These are phyloP conservation scores for Stemphylium lycopersici DNA, from an alignment of 2,329 filamentous ascomycete genomes.

Conservation along the genomic window DNA sequence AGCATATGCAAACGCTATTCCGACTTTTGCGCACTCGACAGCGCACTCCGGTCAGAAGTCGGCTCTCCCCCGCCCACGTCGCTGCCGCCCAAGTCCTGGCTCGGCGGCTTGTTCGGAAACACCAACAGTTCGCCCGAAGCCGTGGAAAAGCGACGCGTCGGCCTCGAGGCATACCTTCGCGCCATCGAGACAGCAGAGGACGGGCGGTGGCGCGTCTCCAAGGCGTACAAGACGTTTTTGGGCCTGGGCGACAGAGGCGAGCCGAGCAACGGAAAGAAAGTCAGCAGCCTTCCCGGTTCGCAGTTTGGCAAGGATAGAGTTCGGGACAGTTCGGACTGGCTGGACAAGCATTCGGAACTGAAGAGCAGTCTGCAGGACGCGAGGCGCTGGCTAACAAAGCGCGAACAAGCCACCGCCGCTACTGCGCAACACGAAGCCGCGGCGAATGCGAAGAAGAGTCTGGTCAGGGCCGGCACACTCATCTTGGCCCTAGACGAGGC, in stretches of 20 bases:
- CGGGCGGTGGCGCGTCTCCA: constrained; percentile 74
- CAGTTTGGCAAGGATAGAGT: constrained; percentile 51
- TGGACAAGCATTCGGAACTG: constrained; percentile 76
- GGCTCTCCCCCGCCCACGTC: constrained; percentile 69
- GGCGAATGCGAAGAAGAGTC: constrained; percentile 74
- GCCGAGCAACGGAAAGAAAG: constrained; percentile 25
- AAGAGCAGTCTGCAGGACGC: constrained; percentile 74
- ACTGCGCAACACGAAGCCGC: constrained; percentile 71
- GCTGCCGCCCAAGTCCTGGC: constrained; percentile 77
- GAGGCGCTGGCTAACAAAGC: constrained; percentile 67
- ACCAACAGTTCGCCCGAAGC: constrained; percentile 73
- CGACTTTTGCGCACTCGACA: constrained; percentile 74
- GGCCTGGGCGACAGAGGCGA: constrained; percentile 57
- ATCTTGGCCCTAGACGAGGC: constrained; percentile 70
- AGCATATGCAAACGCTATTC: constrained; percentile 82
- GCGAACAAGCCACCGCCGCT: constrained; percentile 67
- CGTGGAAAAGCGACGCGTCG: constrained; percentile 71
- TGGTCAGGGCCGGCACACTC: constrained; percentile 71
- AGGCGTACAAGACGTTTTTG: constrained; percentile 74
- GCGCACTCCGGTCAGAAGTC: constrained; percentile 64
- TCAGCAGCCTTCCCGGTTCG: constrained; percentile 34
- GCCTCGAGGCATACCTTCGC: constrained; percentile 73
- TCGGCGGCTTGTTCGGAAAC: constrained; percentile 60
- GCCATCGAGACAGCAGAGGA: constrained; percentile 76
- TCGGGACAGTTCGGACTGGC: constrained; percentile 66